Percentiles rank a stretch among this genome's conserved stretches.
Evolutionary conservation across 495 filamentous ascomycete species (phyloP).

Genomic region (Collariella sp.): DNA sequence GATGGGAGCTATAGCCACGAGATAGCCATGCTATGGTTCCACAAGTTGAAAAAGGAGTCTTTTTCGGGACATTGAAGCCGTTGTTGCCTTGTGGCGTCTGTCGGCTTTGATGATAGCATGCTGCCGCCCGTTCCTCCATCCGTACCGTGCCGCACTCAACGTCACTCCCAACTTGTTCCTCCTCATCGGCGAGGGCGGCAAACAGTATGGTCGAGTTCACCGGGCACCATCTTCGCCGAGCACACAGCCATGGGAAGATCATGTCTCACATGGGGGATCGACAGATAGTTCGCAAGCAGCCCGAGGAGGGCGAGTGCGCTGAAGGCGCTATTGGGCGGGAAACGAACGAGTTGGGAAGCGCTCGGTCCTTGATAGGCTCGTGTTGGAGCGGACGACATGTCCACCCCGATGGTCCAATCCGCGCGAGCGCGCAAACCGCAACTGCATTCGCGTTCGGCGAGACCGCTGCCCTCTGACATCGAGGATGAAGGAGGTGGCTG

Average conservation of each 20-base stretch:
- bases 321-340: conserved; percentile 7
- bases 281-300: background rate
- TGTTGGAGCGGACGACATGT: background rate
- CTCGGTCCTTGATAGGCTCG: conserved; percentile 1
- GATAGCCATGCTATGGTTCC: background rate
- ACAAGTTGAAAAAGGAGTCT: background rate
- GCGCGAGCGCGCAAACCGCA: background rate
- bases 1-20: conserved; percentile 4
- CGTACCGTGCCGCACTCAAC: too few relatives aligned
- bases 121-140: too few relatives aligned
- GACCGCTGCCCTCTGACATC: background rate
- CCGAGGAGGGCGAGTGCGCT: background rate
- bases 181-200: too few relatives aligned
- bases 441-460: background rate
- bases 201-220: too few relatives aligned
- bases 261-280: conserved; percentile 1
- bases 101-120: background rate
- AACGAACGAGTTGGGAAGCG: background rate
- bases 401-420: background rate
- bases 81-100: conserved; percentile 11
- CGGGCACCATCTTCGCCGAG: too few relatives aligned
- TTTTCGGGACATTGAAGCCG: background rate
- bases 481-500: background rate
- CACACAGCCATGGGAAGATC: background rate
- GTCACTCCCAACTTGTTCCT: too few relatives aligned